Evolutionary conservation across 352 stramenopile species (phyloP).

Genomic region (Pythium graminicola): DNA sequence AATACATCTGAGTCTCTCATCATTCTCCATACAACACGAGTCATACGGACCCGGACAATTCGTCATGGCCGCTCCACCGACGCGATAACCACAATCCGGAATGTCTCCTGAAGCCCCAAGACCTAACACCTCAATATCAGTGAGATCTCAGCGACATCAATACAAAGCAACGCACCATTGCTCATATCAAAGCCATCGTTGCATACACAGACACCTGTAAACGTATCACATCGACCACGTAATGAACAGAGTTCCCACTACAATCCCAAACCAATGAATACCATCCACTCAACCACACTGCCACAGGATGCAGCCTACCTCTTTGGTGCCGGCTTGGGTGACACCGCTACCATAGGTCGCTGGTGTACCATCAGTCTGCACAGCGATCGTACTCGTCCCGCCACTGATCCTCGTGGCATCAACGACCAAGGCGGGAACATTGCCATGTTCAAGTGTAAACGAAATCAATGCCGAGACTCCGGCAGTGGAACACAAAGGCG

Average conservation of each 20-base stretch:
- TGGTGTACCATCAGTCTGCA: constrained; percentile 33
- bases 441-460: constrained; percentile 61
- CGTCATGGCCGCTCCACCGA: constrained; percentile 28
- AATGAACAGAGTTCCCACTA: constrained; percentile 67
- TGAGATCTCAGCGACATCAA: constrained; percentile 3
- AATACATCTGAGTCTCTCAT: too few relatives aligned
- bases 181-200: constrained; percentile 42
- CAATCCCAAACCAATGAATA: too few relatives aligned
- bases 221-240: constrained; percentile 45
- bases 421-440: constrained; percentile 44
- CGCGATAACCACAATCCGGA: constrained; percentile 34
- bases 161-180: constrained; percentile 32
- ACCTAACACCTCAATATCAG: constrained; percentile 4
- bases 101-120: constrained; percentile 16
- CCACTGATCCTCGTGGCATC: constrained; percentile 25
- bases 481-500: constrained; percentile 36
- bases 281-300: neutral
- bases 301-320: constrained; percentile 33
- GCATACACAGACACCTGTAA: constrained; percentile 44
- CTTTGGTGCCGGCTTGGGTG: constrained; percentile 52
- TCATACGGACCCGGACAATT: constrained; percentile 35
- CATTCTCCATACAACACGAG: too few relatives aligned
- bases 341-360: constrained; percentile 28
- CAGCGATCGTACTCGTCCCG: constrained; percentile 28
- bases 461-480: constrained; percentile 59